These are phyloP conservation scores for Lentinus tigrinus DNA, from an alignment of 768 basidiomycete species.

Conservation along the genomic window DNA sequence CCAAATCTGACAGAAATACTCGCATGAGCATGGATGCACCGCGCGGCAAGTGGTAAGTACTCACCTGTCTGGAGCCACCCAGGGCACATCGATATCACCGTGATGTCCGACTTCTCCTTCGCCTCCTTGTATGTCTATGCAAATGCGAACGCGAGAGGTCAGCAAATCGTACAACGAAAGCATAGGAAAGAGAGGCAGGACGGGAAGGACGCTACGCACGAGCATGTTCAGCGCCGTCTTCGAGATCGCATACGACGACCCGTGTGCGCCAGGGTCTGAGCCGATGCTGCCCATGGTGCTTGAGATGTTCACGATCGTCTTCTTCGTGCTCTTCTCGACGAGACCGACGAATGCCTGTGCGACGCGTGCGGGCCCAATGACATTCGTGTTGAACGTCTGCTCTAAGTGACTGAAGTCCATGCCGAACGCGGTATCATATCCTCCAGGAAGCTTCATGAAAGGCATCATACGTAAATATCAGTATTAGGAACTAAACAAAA, in stretches of 20 bases:
- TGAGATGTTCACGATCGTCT: conserved; percentile 35
- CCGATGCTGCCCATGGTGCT: conserved; percentile 29
- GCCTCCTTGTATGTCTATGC: conserved; percentile 20
- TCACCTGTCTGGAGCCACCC: conserved; percentile 14
- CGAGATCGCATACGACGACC: conserved; percentile 32
- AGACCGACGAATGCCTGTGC: conserved; percentile 32
- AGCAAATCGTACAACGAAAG: too few relatives aligned
- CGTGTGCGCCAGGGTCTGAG: conserved; percentile 19
- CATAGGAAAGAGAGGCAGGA: background rate
- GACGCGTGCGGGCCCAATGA: conserved; percentile 34
- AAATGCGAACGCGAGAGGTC: too few relatives aligned
- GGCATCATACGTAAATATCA: too few relatives aligned
- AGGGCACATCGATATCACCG: conserved; percentile 5
- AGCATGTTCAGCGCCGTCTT: conserved; percentile 41
- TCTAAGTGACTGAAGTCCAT: conserved; percentile 24
- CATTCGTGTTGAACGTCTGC: conserved; percentile 29
- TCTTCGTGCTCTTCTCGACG: conserved; percentile 30
- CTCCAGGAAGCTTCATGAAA: too few relatives aligned
- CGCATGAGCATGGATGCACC: too few relatives aligned
- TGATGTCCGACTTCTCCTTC: conserved; percentile 5
- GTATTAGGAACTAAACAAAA: too few relatives aligned
- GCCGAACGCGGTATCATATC: too few relatives aligned
- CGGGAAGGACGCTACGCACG: conserved; percentile 25
- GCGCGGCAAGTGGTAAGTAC: background rate
- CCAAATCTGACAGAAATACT: too few relatives aligned